These are phyloP conservation scores for Corymbia calophylla DNA, from an alignment of 441 rosid genomes.

Conservation along the genomic window DNA sequence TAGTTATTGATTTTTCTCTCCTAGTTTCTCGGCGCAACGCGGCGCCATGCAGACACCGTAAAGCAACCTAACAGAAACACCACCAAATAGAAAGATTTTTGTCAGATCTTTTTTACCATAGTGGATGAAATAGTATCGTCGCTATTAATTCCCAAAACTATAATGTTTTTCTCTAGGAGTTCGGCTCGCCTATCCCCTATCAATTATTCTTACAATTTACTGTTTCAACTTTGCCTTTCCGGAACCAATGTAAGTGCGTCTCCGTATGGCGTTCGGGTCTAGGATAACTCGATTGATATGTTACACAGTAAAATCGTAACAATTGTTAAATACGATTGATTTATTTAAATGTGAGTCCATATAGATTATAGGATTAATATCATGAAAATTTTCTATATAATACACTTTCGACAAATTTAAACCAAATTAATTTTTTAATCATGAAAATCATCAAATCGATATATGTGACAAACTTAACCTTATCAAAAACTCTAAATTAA, in stretches of 20 bases:
- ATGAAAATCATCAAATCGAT: no score
- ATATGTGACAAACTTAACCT: no score
- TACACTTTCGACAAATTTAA: no score
- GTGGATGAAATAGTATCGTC: not conserved
- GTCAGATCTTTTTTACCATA: not conserved
- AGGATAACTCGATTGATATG: not conserved
- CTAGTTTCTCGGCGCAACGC: not conserved
- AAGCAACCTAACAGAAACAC: not conserved
- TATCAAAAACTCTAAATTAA: no score
- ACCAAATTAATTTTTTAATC: no score
- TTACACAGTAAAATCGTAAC: not conserved
- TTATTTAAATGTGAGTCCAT: not conserved
- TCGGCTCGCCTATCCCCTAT: not conserved
- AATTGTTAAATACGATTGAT: not conserved
- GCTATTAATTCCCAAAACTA: no score
- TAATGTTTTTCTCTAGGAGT: not conserved
- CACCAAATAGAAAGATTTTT: not conserved
- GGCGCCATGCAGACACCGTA: not conserved
- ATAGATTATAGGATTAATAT: not conserved
- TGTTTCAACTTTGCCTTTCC: not conserved
- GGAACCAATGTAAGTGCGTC: not conserved
- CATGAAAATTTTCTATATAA: no score
- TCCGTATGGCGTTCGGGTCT: accelerated
- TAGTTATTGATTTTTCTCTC: no score
- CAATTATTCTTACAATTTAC: not conserved